Base-by-base conservation (phyloP, 768 basidiomycete genomes). In the Ephemerocybe angulata region DNA sequence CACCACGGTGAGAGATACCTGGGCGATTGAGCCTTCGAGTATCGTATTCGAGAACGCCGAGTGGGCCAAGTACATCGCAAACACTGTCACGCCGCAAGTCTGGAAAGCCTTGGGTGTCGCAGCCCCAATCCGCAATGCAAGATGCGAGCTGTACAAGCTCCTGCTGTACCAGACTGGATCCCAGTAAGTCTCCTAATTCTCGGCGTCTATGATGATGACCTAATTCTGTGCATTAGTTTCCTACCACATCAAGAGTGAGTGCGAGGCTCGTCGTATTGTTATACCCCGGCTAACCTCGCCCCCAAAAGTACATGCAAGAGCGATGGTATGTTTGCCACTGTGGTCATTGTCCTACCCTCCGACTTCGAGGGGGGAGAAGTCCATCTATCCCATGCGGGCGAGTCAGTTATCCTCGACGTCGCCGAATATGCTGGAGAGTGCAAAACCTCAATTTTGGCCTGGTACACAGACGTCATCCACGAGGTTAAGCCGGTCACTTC, bases 401-500 rank as follows among this genome's bases (percentile, higher is more conserved):
- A 35, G 10, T 8, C 33, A 8, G 61, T 35, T 35, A 17, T 35
- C 33, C 33, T 35, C 33, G 33, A 35, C 33, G 33, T 35, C 33
- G 8, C 33, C 33, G 13, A 56, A 1, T 54, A 59, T 12, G 75
- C 75, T 17, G 49, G 64, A 1, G 48, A 65, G 5, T 41, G 38
- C 38, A 61, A 62, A 3, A 78, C 75, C 0, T 63, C 74, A 1
- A 62, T 77, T 13, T 64, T 81, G 3, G 70, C 80, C 1, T 83
- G 80, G 78, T 80, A 82, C 59, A 80, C 77, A 25, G 80, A 80
- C 52, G 80, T 80, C 47, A 65, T 64, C 43, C 78, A 80, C 61
- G 77, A 78, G 66, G 72, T 81, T 56, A 77, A 76, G 55, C 73
- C 76, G 4, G 66, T 81, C 42, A 76, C 73, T 0, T 71, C 72